Percentiles rank a stretch among this genome's conserved stretches.
Conservation (phyloP, 805 yeast genomes). For the Monosporozyma yasuniensis region DNA sequence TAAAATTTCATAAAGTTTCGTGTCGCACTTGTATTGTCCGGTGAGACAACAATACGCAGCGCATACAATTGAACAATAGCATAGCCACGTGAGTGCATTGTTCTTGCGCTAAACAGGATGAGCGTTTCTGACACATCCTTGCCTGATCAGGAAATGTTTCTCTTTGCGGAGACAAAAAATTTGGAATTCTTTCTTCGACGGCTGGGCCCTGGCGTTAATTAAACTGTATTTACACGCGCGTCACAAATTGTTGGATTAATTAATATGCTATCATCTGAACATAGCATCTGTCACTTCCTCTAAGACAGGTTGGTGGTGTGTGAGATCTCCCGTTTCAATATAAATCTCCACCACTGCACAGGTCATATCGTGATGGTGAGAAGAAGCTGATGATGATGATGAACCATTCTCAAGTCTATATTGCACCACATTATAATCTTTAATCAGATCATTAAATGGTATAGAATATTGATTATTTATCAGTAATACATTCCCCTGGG, state of each 20-base stretch:
- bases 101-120: too few species aligned
- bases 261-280: background rate
- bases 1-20: background rate
- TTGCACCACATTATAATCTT: background rate
- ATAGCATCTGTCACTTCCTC: slow-evolving; percentile 1
- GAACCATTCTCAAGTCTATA: background rate
- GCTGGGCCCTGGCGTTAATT: too few species aligned
- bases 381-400: too few species aligned
- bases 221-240: too few species aligned
- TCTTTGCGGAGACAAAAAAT: background rate
- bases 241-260: too few species aligned
- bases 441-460: background rate
- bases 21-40: background rate
- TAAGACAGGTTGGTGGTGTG: background rate
- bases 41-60: background rate
- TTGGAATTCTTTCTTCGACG: too few species aligned
- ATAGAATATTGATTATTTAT: background rate
- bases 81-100: background rate
- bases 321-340: background rate
- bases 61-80: background rate
- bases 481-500: background rate
- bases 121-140: background rate
- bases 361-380: background rate
- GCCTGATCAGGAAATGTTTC: background rate
- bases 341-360: background rate